These are phyloP conservation scores for Neurospora discreta DNA, from an alignment of 495 filamentous ascomycete genomes.

Conservation along the genomic window DNA sequence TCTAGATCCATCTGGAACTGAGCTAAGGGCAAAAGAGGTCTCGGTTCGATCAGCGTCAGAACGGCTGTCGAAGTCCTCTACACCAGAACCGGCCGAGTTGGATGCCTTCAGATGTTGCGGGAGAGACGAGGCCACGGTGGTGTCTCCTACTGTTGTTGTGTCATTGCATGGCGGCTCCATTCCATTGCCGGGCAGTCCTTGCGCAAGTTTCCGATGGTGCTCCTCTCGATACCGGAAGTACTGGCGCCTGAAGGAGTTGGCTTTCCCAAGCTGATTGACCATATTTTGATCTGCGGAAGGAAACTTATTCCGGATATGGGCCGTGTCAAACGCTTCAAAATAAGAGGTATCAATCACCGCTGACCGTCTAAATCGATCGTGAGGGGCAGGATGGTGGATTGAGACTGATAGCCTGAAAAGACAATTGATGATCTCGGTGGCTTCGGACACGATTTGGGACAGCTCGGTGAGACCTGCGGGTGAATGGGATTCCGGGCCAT, in stretches of 20 bases:
- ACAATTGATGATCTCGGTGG: constrained; percentile 10
- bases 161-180: not conserved
- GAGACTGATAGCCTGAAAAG: constrained; percentile 11
- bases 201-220: constrained; percentile 27
- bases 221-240: constrained; percentile 31
- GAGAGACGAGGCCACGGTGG: constrained; percentile 11
- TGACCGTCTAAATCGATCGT: constrained; percentile 13
- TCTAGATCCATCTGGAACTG: not conserved
- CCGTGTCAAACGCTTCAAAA: constrained; percentile 6
- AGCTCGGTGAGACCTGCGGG: not conserved
- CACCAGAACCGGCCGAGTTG: not conserved
- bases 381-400: constrained; percentile 16
- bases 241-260: constrained; percentile 29
- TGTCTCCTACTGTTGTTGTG: not conserved
- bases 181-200: constrained; percentile 6
- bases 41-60: constrained; percentile 12
- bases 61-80: constrained; percentile 2
- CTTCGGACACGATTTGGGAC: constrained; percentile 1
- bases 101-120: not conserved
- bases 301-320: constrained; percentile 1
- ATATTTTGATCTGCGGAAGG: constrained; percentile 2
- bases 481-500: not conserved
- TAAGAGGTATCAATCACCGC: constrained; percentile 3
- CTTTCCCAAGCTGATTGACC: constrained; percentile 26
- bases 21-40: constrained; percentile 9